Evolutionary conservation across 306 rosid species (phyloP).

Genomic region (Astragalus membranaceus): DNA sequence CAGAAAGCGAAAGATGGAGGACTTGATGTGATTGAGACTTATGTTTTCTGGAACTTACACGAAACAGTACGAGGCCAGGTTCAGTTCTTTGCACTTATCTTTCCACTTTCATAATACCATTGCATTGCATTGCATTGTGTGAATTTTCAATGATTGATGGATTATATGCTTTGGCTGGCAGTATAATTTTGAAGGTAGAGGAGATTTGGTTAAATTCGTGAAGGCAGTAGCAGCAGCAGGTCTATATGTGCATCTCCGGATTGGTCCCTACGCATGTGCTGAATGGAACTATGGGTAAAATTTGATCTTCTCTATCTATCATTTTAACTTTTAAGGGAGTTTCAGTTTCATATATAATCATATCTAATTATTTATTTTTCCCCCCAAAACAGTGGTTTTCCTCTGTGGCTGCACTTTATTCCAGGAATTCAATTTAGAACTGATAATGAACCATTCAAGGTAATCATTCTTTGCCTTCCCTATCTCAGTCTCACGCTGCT

Average conservation of each 20-base stretch:
- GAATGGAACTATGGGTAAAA: slow-evolving; percentile 96
- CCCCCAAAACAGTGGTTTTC: slow-evolving; percentile 62
- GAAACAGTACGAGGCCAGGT: slow-evolving; percentile 85
- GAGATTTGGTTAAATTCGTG: slow-evolving; percentile 69
- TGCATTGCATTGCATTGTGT: slow-evolving; percentile 14
- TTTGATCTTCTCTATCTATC: neutral
- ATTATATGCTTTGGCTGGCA: slow-evolving; percentile 29
- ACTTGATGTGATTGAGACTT: slow-evolving; percentile 86
- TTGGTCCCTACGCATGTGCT: slow-evolving; percentile 94
- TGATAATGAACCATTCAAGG: slow-evolving; percentile 79
- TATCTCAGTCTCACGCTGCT: neutral
- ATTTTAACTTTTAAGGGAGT: neutral
- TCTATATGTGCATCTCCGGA: slow-evolving; percentile 76
- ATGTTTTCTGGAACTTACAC: slow-evolving; percentile 86
- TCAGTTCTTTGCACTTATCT: slow-evolving; percentile 12
- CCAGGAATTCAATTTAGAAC: slow-evolving; percentile 76
- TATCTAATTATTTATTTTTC: neutral
- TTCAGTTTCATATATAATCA: neutral
- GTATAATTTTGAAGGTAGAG: slow-evolving; percentile 73
- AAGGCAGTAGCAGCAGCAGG: slow-evolving; percentile 80
- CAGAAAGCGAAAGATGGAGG: slow-evolving; percentile 94
- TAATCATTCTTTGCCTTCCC: slow-evolving; percentile 6
- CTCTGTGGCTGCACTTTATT: slow-evolving; percentile 81
- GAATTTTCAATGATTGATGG: neutral
- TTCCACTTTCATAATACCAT: neutral